phyloP scores from a whole-genome alignment of 805 yeast genomes.

The Ogataea kodamae region DNA sequence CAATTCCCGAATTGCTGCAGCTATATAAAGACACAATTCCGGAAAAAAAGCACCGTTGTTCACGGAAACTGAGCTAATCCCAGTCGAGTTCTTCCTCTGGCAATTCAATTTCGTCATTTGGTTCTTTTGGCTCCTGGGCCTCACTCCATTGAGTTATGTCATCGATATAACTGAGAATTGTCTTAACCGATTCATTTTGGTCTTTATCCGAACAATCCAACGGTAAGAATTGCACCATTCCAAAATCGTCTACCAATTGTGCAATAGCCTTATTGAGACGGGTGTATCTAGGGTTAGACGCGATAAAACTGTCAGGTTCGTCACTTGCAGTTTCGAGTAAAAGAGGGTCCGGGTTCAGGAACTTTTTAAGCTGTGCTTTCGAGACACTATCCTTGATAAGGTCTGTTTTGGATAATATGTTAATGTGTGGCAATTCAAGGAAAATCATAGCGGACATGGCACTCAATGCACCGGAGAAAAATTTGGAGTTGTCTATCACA shows the following conservation, averaged over 20 bases:
- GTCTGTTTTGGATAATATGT: slow-evolving; percentile 83
- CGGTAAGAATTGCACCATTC: slow-evolving; percentile 97
- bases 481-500: slow-evolving; percentile 84
- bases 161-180: slow-evolving; percentile 87
- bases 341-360: slow-evolving; percentile 87
- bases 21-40: slow-evolving; percentile 22
- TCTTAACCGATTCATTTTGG: slow-evolving; percentile 67
- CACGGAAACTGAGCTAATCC: slow-evolving; percentile 3
- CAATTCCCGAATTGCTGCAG: slow-evolving; percentile 37
- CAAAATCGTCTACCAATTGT: slow-evolving; percentile 90
- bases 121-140: slow-evolving; percentile 94
- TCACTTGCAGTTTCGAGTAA: slow-evolving; percentile 47
- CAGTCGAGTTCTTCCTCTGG: slow-evolving; percentile 47
- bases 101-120: slow-evolving; percentile 68
- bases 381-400: slow-evolving; percentile 76
- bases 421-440: slow-evolving; percentile 91
- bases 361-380: slow-evolving; percentile 74
- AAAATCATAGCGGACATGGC: slow-evolving; percentile 99
- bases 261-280: slow-evolving; percentile 80
- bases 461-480: slow-evolving; percentile 89
- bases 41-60: slow-evolving; percentile 8
- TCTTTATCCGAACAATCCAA: slow-evolving; percentile 62
- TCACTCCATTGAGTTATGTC: slow-evolving; percentile 99
- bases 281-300: slow-evolving; percentile 54
- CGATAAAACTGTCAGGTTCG: slow-evolving; percentile 27